Evolutionary conservation across 176 grass and related monocot species (phyloP).

Genomic region (Pharus latifolius): DNA sequence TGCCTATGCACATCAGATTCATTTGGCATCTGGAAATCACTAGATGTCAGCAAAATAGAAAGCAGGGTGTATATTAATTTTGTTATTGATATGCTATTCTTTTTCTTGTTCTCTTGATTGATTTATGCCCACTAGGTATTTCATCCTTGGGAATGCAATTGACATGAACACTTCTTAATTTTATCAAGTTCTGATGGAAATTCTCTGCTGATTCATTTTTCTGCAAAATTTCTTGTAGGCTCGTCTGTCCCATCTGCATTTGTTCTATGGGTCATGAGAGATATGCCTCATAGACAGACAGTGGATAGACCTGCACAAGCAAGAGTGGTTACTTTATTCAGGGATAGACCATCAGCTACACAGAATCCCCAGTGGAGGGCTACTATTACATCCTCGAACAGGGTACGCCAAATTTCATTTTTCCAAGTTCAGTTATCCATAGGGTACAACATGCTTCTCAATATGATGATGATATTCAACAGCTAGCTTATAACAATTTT

Average conservation of each 20-base stretch:
- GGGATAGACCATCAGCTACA: constrained; percentile 40
- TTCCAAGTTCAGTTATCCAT: background rate
- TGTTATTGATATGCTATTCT: background rate
- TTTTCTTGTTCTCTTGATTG: background rate
- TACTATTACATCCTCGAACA: constrained; percentile 83
- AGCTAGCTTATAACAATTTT: constrained; percentile 2
- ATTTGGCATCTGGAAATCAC: background rate
- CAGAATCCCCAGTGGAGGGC: constrained; percentile 81
- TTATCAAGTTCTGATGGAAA: background rate
- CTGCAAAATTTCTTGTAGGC: constrained; percentile 46
- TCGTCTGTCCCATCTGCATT: constrained; percentile 81
- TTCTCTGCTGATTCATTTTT: background rate
- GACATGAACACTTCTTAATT: background rate
- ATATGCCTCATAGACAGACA: constrained; percentile 59
- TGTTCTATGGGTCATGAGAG: constrained; percentile 98
- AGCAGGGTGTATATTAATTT: background rate
- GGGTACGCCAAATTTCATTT: constrained; percentile 41
- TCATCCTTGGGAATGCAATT: background rate
- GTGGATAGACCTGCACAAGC: constrained; percentile 38
- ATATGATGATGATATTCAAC: constrained; percentile 3
- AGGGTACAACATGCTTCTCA: background rate
- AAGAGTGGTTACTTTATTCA: constrained; percentile 65
- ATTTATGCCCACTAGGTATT: background rate
- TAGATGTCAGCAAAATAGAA: background rate
- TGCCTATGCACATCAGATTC: too few species aligned